These are phyloP conservation scores for Talaromyces albobiverticillius DNA, from an alignment of 2,329 filamentous ascomycete species.

Conservation along the genomic window DNA sequence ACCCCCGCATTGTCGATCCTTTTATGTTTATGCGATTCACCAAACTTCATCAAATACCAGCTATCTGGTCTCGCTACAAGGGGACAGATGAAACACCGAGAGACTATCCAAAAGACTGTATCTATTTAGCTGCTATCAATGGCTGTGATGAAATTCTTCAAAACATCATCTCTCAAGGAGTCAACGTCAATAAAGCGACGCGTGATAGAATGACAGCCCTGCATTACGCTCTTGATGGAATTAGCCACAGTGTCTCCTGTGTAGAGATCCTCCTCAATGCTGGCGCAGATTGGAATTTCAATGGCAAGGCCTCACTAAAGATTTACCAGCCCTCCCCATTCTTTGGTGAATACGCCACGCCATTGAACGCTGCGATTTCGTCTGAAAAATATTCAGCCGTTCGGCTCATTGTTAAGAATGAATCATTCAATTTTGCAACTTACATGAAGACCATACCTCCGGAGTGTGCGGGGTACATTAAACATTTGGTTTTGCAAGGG, in stretches of 20 bases:
- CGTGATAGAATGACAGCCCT: neutral
- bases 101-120: constrained; percentile 7
- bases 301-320: neutral
- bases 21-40: constrained; percentile 13
- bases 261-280: constrained; percentile 5
- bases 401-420: neutral
- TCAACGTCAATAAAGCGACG: constrained; percentile 4
- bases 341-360: neutral
- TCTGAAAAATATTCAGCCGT: neutral
- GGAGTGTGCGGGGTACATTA: neutral
- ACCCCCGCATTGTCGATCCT: constrained; percentile 6
- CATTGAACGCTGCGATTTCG: neutral
- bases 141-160: constrained; percentile 3
- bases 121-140: neutral
- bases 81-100: neutral
- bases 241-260: neutral
- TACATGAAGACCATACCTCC: constrained; percentile 6
- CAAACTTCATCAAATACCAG: constrained; percentile 5
- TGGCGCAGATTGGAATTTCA: constrained; percentile 9
- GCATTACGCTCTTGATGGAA: neutral
- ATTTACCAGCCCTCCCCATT: neutral
- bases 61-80: constrained; percentile 7
- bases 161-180: constrained; percentile 10
- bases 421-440: constrained; percentile 9
- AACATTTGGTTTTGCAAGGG: constrained; percentile 1